phyloP scores from a whole-genome alignment of 2,329 filamentous ascomycete genomes.

The Hypoxylon sp. region DNA sequence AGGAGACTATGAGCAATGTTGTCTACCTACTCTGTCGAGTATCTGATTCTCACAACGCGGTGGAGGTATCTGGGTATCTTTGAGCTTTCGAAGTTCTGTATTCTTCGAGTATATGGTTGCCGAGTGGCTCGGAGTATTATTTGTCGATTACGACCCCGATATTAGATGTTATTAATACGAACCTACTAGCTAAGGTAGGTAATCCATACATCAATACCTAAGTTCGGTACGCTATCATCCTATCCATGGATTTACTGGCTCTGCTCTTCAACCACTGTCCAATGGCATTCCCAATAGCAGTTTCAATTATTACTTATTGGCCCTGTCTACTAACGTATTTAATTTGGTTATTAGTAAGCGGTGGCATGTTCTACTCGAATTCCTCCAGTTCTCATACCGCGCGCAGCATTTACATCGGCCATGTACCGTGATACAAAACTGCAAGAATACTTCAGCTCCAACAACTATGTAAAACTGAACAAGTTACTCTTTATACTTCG shows the following conservation, averaged over 20 bases:
- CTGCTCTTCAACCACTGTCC: background rate
- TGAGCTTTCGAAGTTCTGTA: background rate
- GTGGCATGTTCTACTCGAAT: background rate
- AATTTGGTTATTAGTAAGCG: too few relatives aligned
- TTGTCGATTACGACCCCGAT: background rate
- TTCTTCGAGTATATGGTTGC: background rate
- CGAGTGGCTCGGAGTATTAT: background rate
- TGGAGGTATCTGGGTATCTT: background rate
- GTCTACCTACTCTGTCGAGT: background rate
- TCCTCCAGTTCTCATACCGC: background rate
- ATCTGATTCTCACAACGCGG: background rate
- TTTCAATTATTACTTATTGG: background rate
- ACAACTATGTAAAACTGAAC: background rate
- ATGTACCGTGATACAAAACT: background rate
- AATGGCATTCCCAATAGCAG: background rate
- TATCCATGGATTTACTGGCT: background rate
- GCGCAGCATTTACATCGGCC: background rate
- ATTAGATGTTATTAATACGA: too few relatives aligned
- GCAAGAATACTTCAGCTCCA: background rate
- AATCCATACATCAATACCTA: slow-evolving; percentile 2
- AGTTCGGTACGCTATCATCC: background rate
- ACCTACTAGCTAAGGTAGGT: too few relatives aligned
- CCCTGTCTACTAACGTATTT: background rate
- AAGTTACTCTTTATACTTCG: background rate
- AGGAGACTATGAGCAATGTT: background rate